phyloP scores from a whole-genome alignment of 176 grass and related monocot species.

The Cenchrus purpureus region DNA sequence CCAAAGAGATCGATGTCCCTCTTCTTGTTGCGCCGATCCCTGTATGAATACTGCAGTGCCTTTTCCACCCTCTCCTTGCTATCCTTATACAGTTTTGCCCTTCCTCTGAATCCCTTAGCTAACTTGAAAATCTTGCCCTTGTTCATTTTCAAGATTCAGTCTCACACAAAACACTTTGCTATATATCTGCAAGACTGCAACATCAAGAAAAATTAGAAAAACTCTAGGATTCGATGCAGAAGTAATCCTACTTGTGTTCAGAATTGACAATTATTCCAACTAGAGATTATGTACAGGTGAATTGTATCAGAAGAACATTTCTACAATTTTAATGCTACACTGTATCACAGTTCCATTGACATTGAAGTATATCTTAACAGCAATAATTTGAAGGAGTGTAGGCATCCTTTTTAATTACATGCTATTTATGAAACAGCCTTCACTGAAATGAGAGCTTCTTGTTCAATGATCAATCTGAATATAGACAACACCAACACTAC shows the following conservation, averaged over 20 bases:
- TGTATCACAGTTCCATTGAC: neutral
- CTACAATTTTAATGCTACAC: neutral
- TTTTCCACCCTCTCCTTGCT: conserved; percentile 90
- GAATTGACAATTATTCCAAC: neutral
- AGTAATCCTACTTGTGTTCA: neutral
- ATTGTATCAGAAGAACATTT: neutral
- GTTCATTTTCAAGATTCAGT: conserved; percentile 59
- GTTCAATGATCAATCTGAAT: neutral
- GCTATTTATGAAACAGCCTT: neutral
- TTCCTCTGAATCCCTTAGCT: conserved; percentile 88
- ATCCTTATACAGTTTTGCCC: conserved; percentile 94
- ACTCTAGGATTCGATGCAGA: neutral
- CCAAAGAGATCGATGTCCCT: conserved; percentile 93
- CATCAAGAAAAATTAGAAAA: neutral
- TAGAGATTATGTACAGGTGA: neutral
- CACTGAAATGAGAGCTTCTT: neutral
- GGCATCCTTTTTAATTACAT: neutral
- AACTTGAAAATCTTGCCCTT: conserved; percentile 90
- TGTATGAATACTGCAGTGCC: conserved; percentile 83
- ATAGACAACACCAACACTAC: neutral
- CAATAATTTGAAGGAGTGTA: neutral
- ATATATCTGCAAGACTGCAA: neutral
- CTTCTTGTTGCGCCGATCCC: conserved; percentile 93
- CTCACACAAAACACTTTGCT: neutral
- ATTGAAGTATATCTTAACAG: neutral